Conservation (phyloP, 225 moss, liverwort and hornwort genomes). For the Rhytidiadelphus loreus region DNA sequence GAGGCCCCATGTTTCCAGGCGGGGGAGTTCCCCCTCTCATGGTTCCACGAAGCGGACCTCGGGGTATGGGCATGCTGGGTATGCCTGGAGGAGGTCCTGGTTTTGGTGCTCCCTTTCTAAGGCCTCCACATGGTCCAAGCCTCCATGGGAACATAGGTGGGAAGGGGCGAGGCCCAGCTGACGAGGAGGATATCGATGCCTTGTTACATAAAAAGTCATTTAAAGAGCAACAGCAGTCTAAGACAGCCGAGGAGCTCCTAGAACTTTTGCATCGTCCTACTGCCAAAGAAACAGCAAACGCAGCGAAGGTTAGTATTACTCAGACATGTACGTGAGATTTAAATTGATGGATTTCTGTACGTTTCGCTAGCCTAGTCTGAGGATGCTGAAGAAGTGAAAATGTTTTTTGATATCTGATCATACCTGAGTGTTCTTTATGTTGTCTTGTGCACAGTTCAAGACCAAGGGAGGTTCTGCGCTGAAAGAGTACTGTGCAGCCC, state of each 20-base stretch:
- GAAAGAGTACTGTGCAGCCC: constrained; percentile 91
- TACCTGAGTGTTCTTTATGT: background rate
- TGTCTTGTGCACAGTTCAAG: constrained; percentile 60
- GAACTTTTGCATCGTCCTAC: constrained; percentile 95
- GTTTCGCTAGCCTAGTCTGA: background rate
- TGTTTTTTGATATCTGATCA: background rate
- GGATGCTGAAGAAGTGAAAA: background rate
- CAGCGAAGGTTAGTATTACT: constrained; percentile 63
- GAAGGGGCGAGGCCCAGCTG: constrained; percentile 46
- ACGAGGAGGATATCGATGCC: constrained; percentile 90
- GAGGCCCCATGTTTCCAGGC: constrained; percentile 74
- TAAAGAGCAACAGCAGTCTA: constrained; percentile 91
- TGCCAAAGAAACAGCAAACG: constrained; percentile 98
- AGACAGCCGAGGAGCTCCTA: constrained; percentile 95
- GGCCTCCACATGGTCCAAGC: constrained; percentile 54
- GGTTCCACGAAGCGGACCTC: constrained; percentile 60
- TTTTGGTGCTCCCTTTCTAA: constrained; percentile 71
- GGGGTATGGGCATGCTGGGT: constrained; percentile 85
- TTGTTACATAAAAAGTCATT: constrained; percentile 86
- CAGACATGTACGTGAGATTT: background rate
- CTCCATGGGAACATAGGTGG: constrained; percentile 51
- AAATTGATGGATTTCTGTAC: background rate
- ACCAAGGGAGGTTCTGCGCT: constrained; percentile 95
- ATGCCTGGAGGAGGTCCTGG: constrained; percentile 82
- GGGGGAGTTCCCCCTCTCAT: constrained; percentile 72